phyloP scores from a whole-genome alignment of 176 grass and related monocot species.

The Rhipidocladum racemiflorum region DNA sequence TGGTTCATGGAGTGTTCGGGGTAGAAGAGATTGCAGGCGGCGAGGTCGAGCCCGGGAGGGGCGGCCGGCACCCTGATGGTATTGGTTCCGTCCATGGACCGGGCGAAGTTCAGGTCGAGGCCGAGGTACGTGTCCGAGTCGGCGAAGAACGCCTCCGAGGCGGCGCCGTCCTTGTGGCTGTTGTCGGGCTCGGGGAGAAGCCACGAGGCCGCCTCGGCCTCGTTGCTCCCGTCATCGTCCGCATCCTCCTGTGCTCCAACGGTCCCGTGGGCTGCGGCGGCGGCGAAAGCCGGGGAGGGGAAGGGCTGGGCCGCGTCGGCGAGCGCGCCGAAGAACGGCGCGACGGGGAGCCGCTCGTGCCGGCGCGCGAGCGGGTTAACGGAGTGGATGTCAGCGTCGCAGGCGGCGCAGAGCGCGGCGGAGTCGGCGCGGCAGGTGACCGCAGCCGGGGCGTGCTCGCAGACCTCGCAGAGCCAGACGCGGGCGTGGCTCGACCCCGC shows the following conservation, averaged over 20 bases:
- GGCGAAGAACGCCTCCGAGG: conserved; percentile 27
- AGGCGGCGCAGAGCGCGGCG: conserved; percentile 73
- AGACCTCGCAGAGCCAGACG: conserved; percentile 71
- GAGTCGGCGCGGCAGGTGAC: conserved; percentile 81
- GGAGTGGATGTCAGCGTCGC: conserved; percentile 86
- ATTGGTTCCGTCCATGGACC: conserved; percentile 47
- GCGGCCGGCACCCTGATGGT: conserved; percentile 43
- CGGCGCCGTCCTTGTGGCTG: conserved; percentile 14
- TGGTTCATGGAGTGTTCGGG: conserved; percentile 39
- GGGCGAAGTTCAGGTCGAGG: conserved; percentile 42
- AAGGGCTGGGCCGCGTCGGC: conserved; percentile 23
- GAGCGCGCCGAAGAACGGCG: conserved; percentile 45
- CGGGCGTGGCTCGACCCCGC: conserved; percentile 40
- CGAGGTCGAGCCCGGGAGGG: conserved; percentile 26
- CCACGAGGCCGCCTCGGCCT: conserved; percentile 83
- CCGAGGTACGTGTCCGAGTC: conserved; percentile 38
- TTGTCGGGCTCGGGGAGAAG: conserved; percentile 59
- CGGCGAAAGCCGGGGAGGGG: conserved; percentile 9
- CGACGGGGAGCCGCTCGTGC: conserved; percentile 70
- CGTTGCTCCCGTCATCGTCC: conserved; percentile 45
- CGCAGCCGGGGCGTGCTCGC: conserved; percentile 55
- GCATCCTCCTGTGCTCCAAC: background rate
- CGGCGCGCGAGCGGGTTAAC: conserved; percentile 83
- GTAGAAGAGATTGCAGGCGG: conserved; percentile 29
- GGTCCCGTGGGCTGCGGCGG: background rate